Evolutionary conservation across 495 filamentous ascomycete species (phyloP), one percentile per base, ranked within the genome.

Genomic region (Talaromyces stipitatus): DNA sequence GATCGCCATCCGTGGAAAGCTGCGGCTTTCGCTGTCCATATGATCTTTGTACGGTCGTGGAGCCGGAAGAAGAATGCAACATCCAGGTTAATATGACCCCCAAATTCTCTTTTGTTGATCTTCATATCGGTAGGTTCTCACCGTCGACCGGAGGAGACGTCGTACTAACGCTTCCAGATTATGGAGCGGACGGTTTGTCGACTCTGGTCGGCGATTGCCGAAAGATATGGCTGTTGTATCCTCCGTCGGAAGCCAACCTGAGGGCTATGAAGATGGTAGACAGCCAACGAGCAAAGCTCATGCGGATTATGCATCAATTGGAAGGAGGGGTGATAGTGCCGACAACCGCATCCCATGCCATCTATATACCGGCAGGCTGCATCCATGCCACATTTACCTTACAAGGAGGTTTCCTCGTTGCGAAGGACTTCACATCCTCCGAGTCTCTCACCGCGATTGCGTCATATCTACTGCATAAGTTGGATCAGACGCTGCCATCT

Each of bases 171-270:
- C 12, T 7, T 50, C 11, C 29, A 58, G 56, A 58, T 33, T 58
- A 58, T 41, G 56, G 56, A 18, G 50, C 58, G 46, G 61, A 63
- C 38, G 61, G 61, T 29, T 18, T 63, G 1, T 61, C 58, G 54
- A 56, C 41, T 4, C 52, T 53, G 28, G 32, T 63, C 41, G 58
- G 61, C 14, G 36, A 63, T 10, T 61, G 61, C 38, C 46, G 28
- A 16, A 63, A 63, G 50, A 55, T 63, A 26, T 63, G 58, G 58
- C 45, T 63, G 26, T 28, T 50, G 14, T 63, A 53, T 30, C 61
- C 61, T n/a, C 61, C 55, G 18, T 60, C 58, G 27, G 14, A 32
- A 22, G 54, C 43, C 12, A 61, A 63, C 54, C 56, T 63, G 27
- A 52, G 10, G 6, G 26, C 45, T 4, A 55, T 63, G 46, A 33